phyloP scores from a whole-genome alignment of 805 yeast genomes.

The Nadsonia fulvescens region DNA sequence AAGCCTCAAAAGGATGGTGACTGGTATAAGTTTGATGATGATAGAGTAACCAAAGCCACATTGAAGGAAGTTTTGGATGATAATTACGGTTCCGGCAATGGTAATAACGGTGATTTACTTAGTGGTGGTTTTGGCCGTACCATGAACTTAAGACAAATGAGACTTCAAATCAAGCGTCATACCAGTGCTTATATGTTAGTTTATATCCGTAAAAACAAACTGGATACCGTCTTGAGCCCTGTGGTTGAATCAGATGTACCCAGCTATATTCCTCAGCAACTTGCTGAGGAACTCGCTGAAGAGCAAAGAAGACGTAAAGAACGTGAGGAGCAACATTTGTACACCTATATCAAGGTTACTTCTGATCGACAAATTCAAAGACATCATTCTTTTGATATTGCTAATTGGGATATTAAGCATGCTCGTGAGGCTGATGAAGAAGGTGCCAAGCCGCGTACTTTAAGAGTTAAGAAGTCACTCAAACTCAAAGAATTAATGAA shows the following conservation, averaged over 20 bases:
- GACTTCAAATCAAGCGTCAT: slow-evolving; percentile 43
- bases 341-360: slow-evolving; percentile 38
- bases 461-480: slow-evolving; percentile 4
- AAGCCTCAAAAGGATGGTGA: slow-evolving; percentile 51
- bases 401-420: slow-evolving; percentile 34
- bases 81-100: slow-evolving; percentile 76
- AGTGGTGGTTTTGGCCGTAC: too few relatives aligned
- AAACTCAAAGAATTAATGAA: slow-evolving; percentile 3
- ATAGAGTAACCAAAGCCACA: slow-evolving; percentile 77
- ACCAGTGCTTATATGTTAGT: slow-evolving; percentile 97
- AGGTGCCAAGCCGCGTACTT: slow-evolving; percentile 1
- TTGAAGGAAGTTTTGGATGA: slow-evolving; percentile 75
- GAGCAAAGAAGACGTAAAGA: slow-evolving; percentile 36
- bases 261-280: slow-evolving; percentile 42
- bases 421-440: slow-evolving; percentile 2
- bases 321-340: slow-evolving; percentile 53
- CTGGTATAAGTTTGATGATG: slow-evolving; percentile 94
- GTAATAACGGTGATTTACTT: slow-evolving; percentile 12
- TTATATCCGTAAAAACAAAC: slow-evolving; percentile 51
- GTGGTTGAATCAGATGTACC: slow-evolving; percentile 44
- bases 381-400: slow-evolving; percentile 60
- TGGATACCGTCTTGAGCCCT: slow-evolving; percentile 40
- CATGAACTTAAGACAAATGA: too few relatives aligned
- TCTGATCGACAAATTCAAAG: slow-evolving; percentile 34
- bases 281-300: slow-evolving; percentile 44